Percentiles rank a stretch among this genome's conserved stretches.
Evolutionary conservation across 2,329 filamentous ascomycete species (phyloP).

Genomic region (Cytospora chrysosperma): DNA sequence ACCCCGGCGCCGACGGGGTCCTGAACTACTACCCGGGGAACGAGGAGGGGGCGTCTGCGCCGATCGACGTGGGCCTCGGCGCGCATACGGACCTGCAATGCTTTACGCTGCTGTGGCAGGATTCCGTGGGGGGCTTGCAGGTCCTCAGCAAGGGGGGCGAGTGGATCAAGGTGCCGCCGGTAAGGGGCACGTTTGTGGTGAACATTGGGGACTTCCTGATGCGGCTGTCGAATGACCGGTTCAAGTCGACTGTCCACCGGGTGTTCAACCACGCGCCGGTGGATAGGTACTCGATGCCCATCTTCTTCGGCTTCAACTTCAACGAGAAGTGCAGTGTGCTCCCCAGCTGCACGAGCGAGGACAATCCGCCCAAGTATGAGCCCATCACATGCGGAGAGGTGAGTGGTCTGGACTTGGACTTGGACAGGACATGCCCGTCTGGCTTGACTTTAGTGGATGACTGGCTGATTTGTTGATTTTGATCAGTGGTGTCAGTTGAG

Average conservation of each 20-base stretch:
- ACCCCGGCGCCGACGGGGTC: slow-evolving; percentile 25
- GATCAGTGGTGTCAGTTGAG: slow-evolving; percentile 33
- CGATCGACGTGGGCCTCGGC: slow-evolving; percentile 41
- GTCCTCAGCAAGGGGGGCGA: slow-evolving; percentile 43
- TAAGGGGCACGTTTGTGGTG: slow-evolving; percentile 48
- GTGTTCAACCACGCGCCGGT: slow-evolving; percentile 43
- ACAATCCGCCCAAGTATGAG: slow-evolving; percentile 48
- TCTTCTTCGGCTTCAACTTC: slow-evolving; percentile 56
- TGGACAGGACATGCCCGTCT: neutral
- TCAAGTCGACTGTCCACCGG: slow-evolving; percentile 48
- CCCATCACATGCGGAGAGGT: slow-evolving; percentile 50
- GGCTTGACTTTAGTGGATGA: neutral
- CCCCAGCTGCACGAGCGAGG: slow-evolving; percentile 45
- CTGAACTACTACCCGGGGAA: slow-evolving; percentile 43
- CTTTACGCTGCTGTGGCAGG: slow-evolving; percentile 50
- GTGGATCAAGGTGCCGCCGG: slow-evolving; percentile 43
- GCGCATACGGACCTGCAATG: slow-evolving; percentile 48
- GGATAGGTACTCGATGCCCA: slow-evolving; percentile 54
- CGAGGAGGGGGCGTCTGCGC: slow-evolving; percentile 32
- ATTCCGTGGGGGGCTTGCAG: slow-evolving; percentile 42
- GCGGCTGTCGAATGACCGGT: slow-evolving; percentile 49
- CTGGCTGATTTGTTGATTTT: neutral
- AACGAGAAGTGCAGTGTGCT: slow-evolving; percentile 50
- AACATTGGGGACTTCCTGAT: slow-evolving; percentile 54
- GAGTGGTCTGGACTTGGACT: slow-evolving; percentile 31